Percentiles rank a stretch among this genome's conserved stretches.
These are phyloP conservation scores for Salvia hispanica DNA, from an alignment of 257 asterid genomes.

Conservation along the genomic window DNA sequence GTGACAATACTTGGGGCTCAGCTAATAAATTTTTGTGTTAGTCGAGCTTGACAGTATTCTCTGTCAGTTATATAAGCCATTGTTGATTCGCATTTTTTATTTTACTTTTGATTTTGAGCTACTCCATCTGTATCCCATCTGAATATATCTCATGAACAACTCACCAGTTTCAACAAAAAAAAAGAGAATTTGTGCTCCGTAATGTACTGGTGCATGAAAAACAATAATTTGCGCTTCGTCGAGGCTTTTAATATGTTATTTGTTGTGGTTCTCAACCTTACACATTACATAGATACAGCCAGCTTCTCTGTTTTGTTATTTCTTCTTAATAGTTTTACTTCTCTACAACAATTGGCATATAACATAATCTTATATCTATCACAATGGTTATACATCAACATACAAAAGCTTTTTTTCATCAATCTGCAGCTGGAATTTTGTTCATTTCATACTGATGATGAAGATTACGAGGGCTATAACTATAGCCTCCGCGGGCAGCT, in stretches of 20 bases:
- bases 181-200: background rate
- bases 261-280: slow-evolving; percentile 8
- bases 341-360: slow-evolving; percentile 9
- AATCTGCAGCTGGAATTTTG: slow-evolving; percentile 73
- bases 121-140: background rate
- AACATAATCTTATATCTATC: background rate
- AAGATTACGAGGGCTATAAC: slow-evolving; percentile 91
- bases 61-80: slow-evolving; percentile 4
- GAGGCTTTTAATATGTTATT: slow-evolving; percentile 3
- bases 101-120: background rate
- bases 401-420: slow-evolving; percentile 14
- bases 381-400: slow-evolving; percentile 16
- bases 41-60: slow-evolving; percentile 1
- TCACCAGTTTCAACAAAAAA: slow-evolving; percentile 3
- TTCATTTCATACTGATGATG: slow-evolving; percentile 83
- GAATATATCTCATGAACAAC: slow-evolving; percentile 19
- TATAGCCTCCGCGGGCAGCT: slow-evolving; percentile 91
- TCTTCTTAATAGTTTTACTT: slow-evolving; percentile 14
- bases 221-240: background rate
- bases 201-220: slow-evolving; percentile 12
- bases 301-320: slow-evolving; percentile 6
- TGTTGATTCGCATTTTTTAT: background rate
- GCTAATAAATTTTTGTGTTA: background rate
- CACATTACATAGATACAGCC: slow-evolving; percentile 6
- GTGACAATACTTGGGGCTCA: background rate